phyloP scores from a whole-genome alignment of 805 yeast genomes.

The Kodamaea jinghongensis region DNA sequence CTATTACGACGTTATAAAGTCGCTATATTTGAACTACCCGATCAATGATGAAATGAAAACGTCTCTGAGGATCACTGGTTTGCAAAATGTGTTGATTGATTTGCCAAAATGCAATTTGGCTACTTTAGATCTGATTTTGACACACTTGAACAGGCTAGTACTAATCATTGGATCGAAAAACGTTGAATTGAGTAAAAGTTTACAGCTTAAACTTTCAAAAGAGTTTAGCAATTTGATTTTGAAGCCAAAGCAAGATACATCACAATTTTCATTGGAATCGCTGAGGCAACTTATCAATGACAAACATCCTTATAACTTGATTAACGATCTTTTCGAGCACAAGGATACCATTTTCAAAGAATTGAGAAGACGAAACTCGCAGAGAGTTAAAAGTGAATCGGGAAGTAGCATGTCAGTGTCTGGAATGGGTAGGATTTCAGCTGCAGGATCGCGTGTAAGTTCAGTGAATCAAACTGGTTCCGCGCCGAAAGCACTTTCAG shows the following conservation, averaged over 20 bases:
- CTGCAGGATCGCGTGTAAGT: slow-evolving; percentile 2
- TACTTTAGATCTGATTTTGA: slow-evolving; percentile 73
- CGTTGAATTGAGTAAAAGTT: slow-evolving; percentile 30
- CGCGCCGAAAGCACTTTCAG: slow-evolving; percentile 11
- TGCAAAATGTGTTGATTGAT: slow-evolving; percentile 64
- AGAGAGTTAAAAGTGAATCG: slow-evolving; percentile 11
- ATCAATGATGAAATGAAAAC: slow-evolving; percentile 42
- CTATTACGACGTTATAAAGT: slow-evolving; percentile 63
- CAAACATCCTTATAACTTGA: slow-evolving; percentile 54
- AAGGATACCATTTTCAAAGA: slow-evolving; percentile 65
- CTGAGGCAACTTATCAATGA: slow-evolving; percentile 44
- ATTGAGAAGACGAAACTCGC: slow-evolving; percentile 42
- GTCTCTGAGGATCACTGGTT: slow-evolving; percentile 53
- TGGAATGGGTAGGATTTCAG: slow-evolving; percentile 1
- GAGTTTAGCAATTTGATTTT: slow-evolving; percentile 65
- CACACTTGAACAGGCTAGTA: slow-evolving; percentile 68
- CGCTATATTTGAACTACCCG: slow-evolving; percentile 52
- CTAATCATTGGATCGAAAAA: slow-evolving; percentile 43
- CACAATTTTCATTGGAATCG: slow-evolving; percentile 19
- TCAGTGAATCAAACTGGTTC: neutral
- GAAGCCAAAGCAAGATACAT: slow-evolving; percentile 39
- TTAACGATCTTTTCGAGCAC: slow-evolving; percentile 58
- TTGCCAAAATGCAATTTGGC: slow-evolving; percentile 72
- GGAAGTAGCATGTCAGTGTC: slow-evolving; percentile 1
- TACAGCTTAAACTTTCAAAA: slow-evolving; percentile 52